phyloP scores from a whole-genome alignment of 208 protist genomes.

The Acanthamoeba lenticulata region DNA sequence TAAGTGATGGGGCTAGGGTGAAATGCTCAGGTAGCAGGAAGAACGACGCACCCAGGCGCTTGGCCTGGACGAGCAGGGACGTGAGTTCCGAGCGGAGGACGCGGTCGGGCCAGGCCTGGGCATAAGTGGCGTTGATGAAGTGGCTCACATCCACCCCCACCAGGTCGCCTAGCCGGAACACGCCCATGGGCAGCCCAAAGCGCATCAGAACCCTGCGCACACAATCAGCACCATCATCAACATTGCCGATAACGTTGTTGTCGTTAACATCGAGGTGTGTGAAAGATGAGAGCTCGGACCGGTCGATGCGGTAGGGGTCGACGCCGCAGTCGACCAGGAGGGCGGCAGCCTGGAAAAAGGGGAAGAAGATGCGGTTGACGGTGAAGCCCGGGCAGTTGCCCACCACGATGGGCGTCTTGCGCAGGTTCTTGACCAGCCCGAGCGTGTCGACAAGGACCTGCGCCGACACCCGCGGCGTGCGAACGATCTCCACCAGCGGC shows the following conservation, averaged over 20 bases:
- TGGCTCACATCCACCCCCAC: constrained; percentile 88
- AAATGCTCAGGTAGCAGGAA: no score
- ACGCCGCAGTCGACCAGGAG: constrained; percentile 90
- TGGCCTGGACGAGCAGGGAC: neutral
- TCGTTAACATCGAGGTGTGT: no score
- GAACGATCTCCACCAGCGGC: constrained; percentile 89
- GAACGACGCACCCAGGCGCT: constrained; percentile 42
- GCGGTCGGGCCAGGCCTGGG: constrained; percentile 55
- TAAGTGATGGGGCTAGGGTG: neutral
- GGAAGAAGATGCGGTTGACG: constrained; percentile 88
- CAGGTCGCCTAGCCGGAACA: constrained; percentile 90
- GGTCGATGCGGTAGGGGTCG: constrained; percentile 89
- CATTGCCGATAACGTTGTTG: neutral
- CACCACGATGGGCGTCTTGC: constrained; percentile 89
- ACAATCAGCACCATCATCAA: neutral
- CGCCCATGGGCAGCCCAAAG: constrained; percentile 89
- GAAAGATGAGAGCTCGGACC: neutral
- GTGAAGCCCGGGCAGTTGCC: constrained; percentile 87
- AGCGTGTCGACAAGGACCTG: constrained; percentile 79
- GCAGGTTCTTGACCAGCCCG: constrained; percentile 81
- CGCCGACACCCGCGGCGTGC: constrained; percentile 76
- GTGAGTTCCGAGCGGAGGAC: constrained; percentile 57
- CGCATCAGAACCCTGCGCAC: constrained; percentile 76
- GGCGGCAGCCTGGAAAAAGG: constrained; percentile 88
- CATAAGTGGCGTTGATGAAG: constrained; percentile 50